These are phyloP conservation scores for Cucurbita pepo DNA, from an alignment of 306 rosid species.

Conservation along the genomic window DNA sequence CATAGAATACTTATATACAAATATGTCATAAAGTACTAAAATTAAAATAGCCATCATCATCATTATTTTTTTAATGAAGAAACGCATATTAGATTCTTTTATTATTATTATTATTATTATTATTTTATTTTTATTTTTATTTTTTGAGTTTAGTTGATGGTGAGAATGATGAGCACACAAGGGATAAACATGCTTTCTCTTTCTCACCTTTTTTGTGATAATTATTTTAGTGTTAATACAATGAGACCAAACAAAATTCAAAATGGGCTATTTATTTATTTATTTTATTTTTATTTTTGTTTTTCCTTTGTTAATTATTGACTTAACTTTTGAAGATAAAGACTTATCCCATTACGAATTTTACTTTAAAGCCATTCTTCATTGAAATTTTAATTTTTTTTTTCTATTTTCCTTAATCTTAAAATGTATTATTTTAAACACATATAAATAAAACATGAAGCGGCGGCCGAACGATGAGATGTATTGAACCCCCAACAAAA, in stretches of 20 bases:
- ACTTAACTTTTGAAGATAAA: neutral
- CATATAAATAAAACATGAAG: no score
- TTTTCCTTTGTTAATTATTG: neutral
- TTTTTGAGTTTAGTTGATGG: neutral
- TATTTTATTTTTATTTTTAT: neutral
- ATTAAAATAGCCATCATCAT: neutral
- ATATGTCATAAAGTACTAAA: no score
- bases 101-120: neutral
- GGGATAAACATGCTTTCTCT: conserved; percentile 1
- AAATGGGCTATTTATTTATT: neutral
- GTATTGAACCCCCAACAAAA: no score
- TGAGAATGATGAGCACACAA: neutral
- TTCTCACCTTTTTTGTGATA: neutral
- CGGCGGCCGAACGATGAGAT: no score
- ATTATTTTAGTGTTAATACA: neutral
- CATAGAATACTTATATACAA: neutral
- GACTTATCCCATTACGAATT: neutral
- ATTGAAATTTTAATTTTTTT: no score
- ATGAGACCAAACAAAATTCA: neutral
- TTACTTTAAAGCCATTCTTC: no score
- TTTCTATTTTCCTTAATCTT: no score
- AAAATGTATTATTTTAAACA: no score
- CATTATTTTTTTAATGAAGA: neutral
- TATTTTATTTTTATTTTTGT: neutral
- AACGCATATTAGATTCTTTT: neutral